Percentiles rank a stretch among this genome's conserved stretches.
Conservation (phyloP, 2,329 filamentous ascomycete genomes). For the Penicillium sp. region DNA sequence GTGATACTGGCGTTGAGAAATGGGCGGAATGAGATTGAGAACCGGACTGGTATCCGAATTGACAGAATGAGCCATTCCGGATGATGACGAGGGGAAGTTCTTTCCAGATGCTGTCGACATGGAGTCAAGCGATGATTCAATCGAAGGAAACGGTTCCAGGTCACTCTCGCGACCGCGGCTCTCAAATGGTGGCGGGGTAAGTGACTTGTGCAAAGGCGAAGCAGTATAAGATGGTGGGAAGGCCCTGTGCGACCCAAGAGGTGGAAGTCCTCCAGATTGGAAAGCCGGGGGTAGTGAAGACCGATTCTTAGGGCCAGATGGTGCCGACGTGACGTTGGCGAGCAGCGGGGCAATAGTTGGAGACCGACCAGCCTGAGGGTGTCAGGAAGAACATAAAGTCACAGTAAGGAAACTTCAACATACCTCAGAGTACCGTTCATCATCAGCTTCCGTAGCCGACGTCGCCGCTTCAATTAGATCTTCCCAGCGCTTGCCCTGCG, state of each 20-base stretch:
- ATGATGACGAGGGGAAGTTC: constrained; percentile 68
- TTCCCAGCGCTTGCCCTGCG: constrained; percentile 88
- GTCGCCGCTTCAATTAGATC: constrained; percentile 93
- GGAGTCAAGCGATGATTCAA: constrained; percentile 72
- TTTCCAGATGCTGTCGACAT: constrained; percentile 55
- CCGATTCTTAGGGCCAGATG: constrained; percentile 48
- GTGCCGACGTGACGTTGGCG: constrained; percentile 39
- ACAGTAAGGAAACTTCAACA: constrained; percentile 45
- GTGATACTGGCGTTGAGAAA: constrained; percentile 39
- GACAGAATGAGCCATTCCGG: constrained; percentile 68
- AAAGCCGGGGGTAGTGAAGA: constrained; percentile 63
- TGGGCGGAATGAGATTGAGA: constrained; percentile 39
- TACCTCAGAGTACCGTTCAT: constrained; percentile 76
- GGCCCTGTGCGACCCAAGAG: constrained; percentile 43
- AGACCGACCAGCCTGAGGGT: constrained; percentile 37
- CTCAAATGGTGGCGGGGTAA: constrained; percentile 76
- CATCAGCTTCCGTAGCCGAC: constrained; percentile 85
- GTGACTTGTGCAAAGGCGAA: constrained; percentile 83
- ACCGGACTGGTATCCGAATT: constrained; percentile 64
- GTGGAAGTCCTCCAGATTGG: constrained; percentile 49
- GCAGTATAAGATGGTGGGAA: constrained; percentile 68
- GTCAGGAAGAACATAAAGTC: constrained; percentile 4
- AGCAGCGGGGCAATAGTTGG: constrained; percentile 42
- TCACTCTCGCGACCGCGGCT: constrained; percentile 54
- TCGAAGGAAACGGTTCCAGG: constrained; percentile 81